Evolutionary conservation across 805 yeast genomes (phyloP).

Genomic region (Maudiozyma saulgeensis): DNA sequence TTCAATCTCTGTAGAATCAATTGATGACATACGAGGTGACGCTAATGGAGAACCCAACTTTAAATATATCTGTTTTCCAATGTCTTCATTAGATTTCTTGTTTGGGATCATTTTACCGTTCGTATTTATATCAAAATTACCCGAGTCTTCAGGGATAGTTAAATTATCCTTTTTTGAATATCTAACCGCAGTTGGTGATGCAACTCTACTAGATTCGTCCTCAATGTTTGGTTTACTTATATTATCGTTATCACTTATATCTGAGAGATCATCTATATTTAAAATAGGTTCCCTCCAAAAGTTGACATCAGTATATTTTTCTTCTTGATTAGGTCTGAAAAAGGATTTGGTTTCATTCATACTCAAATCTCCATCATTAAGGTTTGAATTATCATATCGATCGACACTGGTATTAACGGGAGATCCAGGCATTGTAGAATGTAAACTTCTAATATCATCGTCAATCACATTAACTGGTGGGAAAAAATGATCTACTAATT

Average conservation of each 20-base stretch:
- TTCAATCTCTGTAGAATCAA: conserved; percentile 11
- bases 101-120: not conserved
- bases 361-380: conserved; percentile 3
- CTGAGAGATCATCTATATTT: conserved; percentile 52
- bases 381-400: conserved; percentile 3
- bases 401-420: conserved; percentile 17
- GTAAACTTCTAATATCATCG: conserved; percentile 25
- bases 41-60: conserved; percentile 28
- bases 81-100: conserved; percentile 9
- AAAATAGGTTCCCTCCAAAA: conserved; percentile 83
- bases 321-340: conserved; percentile 21
- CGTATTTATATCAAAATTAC: not conserved
- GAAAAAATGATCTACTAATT: conserved; percentile 92
- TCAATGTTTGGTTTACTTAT: not conserved
- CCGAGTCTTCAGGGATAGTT: not conserved
- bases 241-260: conserved; percentile 34
- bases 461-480: conserved; percentile 57
- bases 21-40: conserved; percentile 21
- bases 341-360: conserved; percentile 14
- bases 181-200: not conserved
- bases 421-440: conserved; percentile 28
- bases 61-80: conserved; percentile 28
- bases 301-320: conserved; percentile 71
- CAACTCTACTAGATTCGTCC: not conserved
- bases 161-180: not conserved